A percentile compares a stretch with the other conserved stretches of the same genome.
phyloP scores from a whole-genome alignment of 2,329 filamentous ascomycete genomes.

The Pezicula carpinea region DNA sequence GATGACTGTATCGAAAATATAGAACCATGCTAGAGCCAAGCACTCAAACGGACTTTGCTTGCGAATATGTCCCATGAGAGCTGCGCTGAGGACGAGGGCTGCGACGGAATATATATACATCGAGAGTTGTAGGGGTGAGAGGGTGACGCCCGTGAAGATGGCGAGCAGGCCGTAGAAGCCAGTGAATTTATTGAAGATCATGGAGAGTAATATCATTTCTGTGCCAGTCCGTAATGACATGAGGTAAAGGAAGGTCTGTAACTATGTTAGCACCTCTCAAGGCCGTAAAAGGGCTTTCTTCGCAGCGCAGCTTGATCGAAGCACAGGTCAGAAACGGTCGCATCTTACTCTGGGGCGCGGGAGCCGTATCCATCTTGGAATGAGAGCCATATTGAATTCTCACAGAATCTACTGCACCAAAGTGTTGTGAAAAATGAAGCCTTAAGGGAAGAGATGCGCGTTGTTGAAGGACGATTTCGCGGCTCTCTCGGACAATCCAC shows the following conservation, averaged over 20 bases:
- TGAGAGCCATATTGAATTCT: slow-evolving; percentile 18
- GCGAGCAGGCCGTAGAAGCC: slow-evolving; percentile 88
- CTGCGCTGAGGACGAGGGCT: slow-evolving; percentile 61
- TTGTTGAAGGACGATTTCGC: no score
- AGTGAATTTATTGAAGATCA: slow-evolving; percentile 88
- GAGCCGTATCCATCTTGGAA: slow-evolving; percentile 25
- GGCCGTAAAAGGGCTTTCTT: not conserved
- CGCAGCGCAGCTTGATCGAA: not conserved
- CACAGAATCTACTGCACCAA: not conserved
- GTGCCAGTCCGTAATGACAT: slow-evolving; percentile 84
- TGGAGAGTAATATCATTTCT: slow-evolving; percentile 75
- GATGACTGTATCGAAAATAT: slow-evolving; percentile 74
- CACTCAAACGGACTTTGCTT: slow-evolving; percentile 74
- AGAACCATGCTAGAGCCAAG: slow-evolving; percentile 78
- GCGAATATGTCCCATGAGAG: slow-evolving; percentile 76
- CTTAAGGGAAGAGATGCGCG: no score
- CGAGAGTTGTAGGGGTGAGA: slow-evolving; percentile 78
- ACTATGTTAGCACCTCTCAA: slow-evolving; percentile 11
- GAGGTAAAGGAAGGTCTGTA: slow-evolving; percentile 76
- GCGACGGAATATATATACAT: slow-evolving; percentile 87
- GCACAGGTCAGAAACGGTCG: not conserved
- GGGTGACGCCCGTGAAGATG: slow-evolving; percentile 77
- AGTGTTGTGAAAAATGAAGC: not conserved
- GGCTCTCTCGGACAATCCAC: no score
- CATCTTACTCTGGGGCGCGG: slow-evolving; percentile 25